Base-by-base conservation (phyloP, 2,329 filamentous ascomycete species). In the Paraphoma sp. region DNA sequence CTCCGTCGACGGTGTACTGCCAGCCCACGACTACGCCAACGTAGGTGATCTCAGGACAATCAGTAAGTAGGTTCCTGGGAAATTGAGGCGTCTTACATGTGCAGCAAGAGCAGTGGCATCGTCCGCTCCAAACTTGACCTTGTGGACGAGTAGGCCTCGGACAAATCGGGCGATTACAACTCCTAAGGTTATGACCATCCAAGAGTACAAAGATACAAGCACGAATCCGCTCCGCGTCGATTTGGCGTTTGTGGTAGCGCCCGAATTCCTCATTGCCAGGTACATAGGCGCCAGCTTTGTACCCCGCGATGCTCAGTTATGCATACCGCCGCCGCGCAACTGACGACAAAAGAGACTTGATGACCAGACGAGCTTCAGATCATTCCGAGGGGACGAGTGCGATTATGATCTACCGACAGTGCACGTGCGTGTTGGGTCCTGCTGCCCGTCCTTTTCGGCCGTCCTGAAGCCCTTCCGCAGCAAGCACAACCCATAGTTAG, bases 151-250 rank as follows among this genome's bases (percentile, higher is more conserved):
- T 9, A 51, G 42, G 31, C 53, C 53, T 47, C 63, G 53, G 7
- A 60, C 43, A 23, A 64, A 58, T 5, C 65, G 56, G 23, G 59
- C 56, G 12, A 63, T 45, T 11, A 53, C 43, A 12, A 63, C 62
- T 28, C 51, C 54, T 10, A 57, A 31, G 3, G 59, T 59, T 17
- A 65, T 51, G 40, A 53, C 57, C 14, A 55, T 56, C 64, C 64
- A 68, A 10, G 56, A 52, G 28, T 68, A 68, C 4, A 65, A 52
- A 40, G 60, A 64, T 8, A 68, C 65, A 17, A 65, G 56, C 14
- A 61, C 45, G 31, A 60, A 59, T 2, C 60, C 62, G 14, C 52
- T 57, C 38, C 51, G 50, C 10, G 38, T 54, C 14, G 59, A 46
- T 42, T 56, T 31, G 17, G 60, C 54, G 41, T 53, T 56, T 33